Evolutionary conservation across 306 rosid species (phyloP), one percentile per base, ranked within the genome.

Genomic region (Macrotyloma uniflorum): DNA sequence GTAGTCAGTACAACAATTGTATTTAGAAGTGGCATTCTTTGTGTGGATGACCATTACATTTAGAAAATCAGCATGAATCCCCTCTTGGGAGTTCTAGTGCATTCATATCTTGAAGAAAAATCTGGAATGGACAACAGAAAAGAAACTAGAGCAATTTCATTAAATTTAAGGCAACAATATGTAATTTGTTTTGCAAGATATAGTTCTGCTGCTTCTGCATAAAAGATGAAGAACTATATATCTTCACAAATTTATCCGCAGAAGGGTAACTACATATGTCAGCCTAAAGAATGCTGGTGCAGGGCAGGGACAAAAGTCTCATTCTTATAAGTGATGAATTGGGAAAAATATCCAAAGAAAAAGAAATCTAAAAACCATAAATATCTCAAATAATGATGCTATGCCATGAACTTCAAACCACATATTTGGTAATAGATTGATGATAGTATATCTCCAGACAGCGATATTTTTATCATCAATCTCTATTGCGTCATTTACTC

Each of bases 381-480:
- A 68, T 26, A 61, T 51, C 81, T 68, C 45, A 61, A 69, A 8
- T 23, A 18, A n/a, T 7, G 80, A 79, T 54, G 72, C 47, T 45
- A 42, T 33, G 72, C 47, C 42, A 42, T 33, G 55, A 79, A 32
- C 65, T 68, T 14, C 57, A 28, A 59, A 64, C 66, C n/a, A 54
- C 47, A 24, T 67, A 23, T 63, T 75, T 79, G 66, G 76, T 57
- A 67, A 49, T 24, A 62, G 45, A 79, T 62, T 51, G 65, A 18
- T 74, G n/a, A 62, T 59, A 51, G 40, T 12, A 64, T 45, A 57
- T 62, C 70, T 18, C 28, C 22, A 16, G 14, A 33, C 73, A 80
- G 69, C 50, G 55, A 84, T 64, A 61, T 45, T 24, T 35, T 24
- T 36, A 40, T 61, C 78, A 49, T 12, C 63, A 50, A 40, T 38